Evolutionary conservation across 306 rosid species (phyloP).

Genomic region (Sindora glabra): DNA sequence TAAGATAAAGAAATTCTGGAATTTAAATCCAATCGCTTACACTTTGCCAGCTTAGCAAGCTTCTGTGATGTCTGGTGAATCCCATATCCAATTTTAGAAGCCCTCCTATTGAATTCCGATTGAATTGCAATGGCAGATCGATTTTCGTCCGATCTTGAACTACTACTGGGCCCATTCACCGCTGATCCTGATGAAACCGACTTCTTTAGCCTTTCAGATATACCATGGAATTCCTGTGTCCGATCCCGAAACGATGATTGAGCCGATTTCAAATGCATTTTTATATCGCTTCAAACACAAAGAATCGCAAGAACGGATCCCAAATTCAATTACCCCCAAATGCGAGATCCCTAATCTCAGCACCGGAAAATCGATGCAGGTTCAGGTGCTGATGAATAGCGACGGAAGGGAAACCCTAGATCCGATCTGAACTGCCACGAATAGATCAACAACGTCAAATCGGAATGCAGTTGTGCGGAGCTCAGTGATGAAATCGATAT

Average conservation of each 20-base stretch:
- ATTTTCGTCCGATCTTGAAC: slow-evolving; percentile 65
- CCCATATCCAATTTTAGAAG: slow-evolving; percentile 82
- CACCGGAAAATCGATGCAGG: slow-evolving; percentile 1
- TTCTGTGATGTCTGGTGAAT: slow-evolving; percentile 94
- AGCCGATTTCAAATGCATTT: slow-evolving; percentile 54
- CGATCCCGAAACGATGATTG: slow-evolving; percentile 86
- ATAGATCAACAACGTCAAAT: background rate
- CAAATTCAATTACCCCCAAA: background rate
- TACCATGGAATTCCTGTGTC: slow-evolving; percentile 66
- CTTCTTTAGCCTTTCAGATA: slow-evolving; percentile 73
- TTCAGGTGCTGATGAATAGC: background rate
- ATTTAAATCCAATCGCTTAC: slow-evolving; percentile 34
- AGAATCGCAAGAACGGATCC: background rate
- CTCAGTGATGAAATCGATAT: background rate
- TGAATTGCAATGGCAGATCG: slow-evolving; percentile 59
- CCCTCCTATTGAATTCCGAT: slow-evolving; percentile 78
- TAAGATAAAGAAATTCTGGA: background rate
- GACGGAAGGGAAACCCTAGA: slow-evolving; percentile 26
- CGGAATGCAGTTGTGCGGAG: background rate
- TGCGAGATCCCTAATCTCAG: slow-evolving; percentile 39
- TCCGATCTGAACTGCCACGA: slow-evolving; percentile 16
- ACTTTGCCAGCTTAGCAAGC: slow-evolving; percentile 79
- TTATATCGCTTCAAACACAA: slow-evolving; percentile 11
- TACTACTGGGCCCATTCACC: slow-evolving; percentile 45
- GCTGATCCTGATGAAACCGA: slow-evolving; percentile 38